Conservation (phyloP, 1,139 yeast species). For the Yamadazyma membranifaciens region DNA sequence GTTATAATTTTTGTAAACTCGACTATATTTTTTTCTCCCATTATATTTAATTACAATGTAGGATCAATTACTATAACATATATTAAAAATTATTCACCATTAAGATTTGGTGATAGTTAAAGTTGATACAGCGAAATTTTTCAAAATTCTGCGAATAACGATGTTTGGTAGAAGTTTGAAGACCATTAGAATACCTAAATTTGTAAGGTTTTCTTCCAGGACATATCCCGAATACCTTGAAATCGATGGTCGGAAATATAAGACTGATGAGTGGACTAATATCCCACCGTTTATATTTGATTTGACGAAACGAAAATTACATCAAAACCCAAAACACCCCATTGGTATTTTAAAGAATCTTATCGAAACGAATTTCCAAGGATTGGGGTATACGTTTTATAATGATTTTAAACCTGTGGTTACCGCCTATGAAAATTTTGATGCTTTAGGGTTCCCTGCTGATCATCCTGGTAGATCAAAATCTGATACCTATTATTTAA, state of each 20-base stretch:
- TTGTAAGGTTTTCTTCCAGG: constrained; percentile 1
- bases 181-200: background rate
- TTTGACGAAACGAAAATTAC: constrained; percentile 71
- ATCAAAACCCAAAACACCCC: constrained; percentile 76
- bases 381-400: constrained; percentile 75
- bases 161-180: too few relatives aligned
- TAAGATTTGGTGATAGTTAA: too few relatives aligned
- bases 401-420: constrained; percentile 85
- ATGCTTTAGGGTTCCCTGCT: constrained; percentile 82
- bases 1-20: too few relatives aligned
- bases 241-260: constrained; percentile 52
- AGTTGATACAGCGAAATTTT: background rate
- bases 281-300: constrained; percentile 72
- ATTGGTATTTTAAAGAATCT: constrained; percentile 79
- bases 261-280: constrained; percentile 81
- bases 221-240: constrained; percentile 30
- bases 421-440: constrained; percentile 80
- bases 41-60: too few relatives aligned
- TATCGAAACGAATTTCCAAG: constrained; percentile 65
- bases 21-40: too few relatives aligned
- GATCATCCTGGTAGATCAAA: constrained; percentile 94
- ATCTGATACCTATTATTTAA: constrained; percentile 90
- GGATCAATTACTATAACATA: too few relatives aligned
- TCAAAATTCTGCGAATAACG: too few relatives aligned
- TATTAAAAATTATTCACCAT: too few relatives aligned